Percentiles rank a stretch among this genome's conserved stretches.
Conservation (phyloP, 495 filamentous ascomycete species). For the Daldinia loculata region DNA sequence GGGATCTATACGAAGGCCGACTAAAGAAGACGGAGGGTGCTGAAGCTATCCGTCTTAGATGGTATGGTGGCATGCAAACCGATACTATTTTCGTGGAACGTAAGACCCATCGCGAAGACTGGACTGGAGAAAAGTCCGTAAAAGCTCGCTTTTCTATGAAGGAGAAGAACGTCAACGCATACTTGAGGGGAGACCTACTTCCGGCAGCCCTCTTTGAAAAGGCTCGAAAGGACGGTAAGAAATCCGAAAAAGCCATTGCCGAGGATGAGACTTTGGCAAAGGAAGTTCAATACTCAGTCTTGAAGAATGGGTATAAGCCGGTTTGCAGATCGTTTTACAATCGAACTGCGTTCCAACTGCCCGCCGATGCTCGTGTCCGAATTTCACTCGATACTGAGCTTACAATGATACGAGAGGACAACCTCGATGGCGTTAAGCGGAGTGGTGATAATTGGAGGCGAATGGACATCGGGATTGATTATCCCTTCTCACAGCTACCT, state of each 20-base stretch:
- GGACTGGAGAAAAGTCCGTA: slow-evolving; percentile 98
- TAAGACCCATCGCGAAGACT: slow-evolving; percentile 98
- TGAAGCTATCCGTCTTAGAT: slow-evolving; percentile 93
- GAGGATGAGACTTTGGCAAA: slow-evolving; percentile 88
- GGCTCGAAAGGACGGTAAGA: slow-evolving; percentile 91
- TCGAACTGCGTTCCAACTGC: slow-evolving; percentile 96
- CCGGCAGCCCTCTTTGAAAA: slow-evolving; percentile 91
- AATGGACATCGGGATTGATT: slow-evolving; percentile 98
- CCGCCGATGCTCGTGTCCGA: slow-evolving; percentile 93
- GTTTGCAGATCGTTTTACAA: slow-evolving; percentile 96
- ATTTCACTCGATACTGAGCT: slow-evolving; percentile 97
- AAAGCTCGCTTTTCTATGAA: slow-evolving; percentile 95
- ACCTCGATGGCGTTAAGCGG: slow-evolving; percentile 79
- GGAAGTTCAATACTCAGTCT: slow-evolving; percentile 91
- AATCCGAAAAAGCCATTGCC: slow-evolving; percentile 85
- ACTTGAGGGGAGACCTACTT: slow-evolving; percentile 79
- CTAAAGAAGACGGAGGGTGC: slow-evolving; percentile 98
- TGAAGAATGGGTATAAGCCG: slow-evolving; percentile 83
- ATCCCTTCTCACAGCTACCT: slow-evolving; percentile 88
- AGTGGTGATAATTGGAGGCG: slow-evolving; percentile 92
- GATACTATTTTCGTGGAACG: slow-evolving; percentile 97
- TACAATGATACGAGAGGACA: slow-evolving; percentile 93
- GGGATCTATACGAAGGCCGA: slow-evolving; percentile 91
- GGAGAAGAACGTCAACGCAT: slow-evolving; percentile 96
- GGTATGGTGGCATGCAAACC: slow-evolving; percentile 96